phyloP scores from a whole-genome alignment of 305 asterid genomes.

The Fraxinus platypoda region DNA sequence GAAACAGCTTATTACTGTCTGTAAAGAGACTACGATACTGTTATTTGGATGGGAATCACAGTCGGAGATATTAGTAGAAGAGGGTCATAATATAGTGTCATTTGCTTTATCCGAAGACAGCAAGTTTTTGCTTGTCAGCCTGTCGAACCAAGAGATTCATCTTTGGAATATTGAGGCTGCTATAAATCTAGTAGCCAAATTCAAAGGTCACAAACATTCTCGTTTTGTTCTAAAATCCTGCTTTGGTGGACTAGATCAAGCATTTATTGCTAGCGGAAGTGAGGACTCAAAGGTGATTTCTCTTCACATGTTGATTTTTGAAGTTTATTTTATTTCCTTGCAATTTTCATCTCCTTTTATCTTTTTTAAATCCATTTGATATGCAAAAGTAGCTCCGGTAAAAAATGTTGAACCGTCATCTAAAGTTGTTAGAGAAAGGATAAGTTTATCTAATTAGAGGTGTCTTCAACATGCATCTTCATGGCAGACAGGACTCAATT shows the following conservation, averaged over 20 bases:
- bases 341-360: background rate
- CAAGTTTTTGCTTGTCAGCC: slow-evolving; percentile 69
- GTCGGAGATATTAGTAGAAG: slow-evolving; percentile 58
- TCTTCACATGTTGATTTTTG: slow-evolving; percentile 14
- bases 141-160: slow-evolving; percentile 65
- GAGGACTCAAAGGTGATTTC: slow-evolving; percentile 81
- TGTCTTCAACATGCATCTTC: background rate
- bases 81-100: slow-evolving; percentile 65
- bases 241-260: slow-evolving; percentile 75
- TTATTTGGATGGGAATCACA: slow-evolving; percentile 63
- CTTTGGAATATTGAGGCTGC: slow-evolving; percentile 69
- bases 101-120: slow-evolving; percentile 68
- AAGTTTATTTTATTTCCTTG: background rate
- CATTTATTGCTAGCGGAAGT: slow-evolving; percentile 84
- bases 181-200: slow-evolving; percentile 48
- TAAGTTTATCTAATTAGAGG: background rate
- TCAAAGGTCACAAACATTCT: slow-evolving; percentile 72
- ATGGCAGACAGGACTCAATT: background rate
- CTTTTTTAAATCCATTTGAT: background rate
- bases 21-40: slow-evolving; percentile 52
- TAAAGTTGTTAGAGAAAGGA: background rate
- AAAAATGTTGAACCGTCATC: background rate
- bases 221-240: slow-evolving; percentile 74
- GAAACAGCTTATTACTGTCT: slow-evolving; percentile 65
- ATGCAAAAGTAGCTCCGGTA: background rate